Evolutionary conservation across 2,329 filamentous ascomycete genomes (phyloP).

Genomic region (Talaromyces sp.): DNA sequence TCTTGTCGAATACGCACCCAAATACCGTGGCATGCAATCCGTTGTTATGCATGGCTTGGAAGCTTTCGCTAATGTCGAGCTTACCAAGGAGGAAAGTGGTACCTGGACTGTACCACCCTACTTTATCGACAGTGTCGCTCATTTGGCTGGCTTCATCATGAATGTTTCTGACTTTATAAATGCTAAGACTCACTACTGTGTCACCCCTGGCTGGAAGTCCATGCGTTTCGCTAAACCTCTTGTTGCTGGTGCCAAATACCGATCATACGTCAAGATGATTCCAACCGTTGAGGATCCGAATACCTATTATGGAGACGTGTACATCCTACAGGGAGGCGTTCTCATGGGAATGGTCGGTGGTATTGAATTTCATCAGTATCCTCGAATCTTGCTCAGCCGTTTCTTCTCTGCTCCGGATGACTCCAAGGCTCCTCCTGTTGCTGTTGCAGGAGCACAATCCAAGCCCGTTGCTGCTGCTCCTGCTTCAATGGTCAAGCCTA

Average conservation of each 20-base stretch:
- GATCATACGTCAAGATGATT: conserved; percentile 36
- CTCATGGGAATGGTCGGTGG: conserved; percentile 13
- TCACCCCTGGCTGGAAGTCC: conserved; percentile 35
- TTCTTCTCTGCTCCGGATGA: conserved; percentile 40
- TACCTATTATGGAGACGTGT: conserved; percentile 27
- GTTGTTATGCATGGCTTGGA: conserved; percentile 19
- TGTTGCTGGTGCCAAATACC: conserved; percentile 22
- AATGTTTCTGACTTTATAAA: conserved; percentile 33
- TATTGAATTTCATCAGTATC: conserved; percentile 19
- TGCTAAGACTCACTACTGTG: conserved; percentile 29
- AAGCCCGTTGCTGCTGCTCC: not conserved
- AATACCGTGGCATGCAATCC: conserved; percentile 22
- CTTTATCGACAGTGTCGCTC: conserved; percentile 34
- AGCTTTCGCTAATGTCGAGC: conserved; percentile 29
- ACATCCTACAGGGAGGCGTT: conserved; percentile 27
- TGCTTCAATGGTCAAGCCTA: not conserved
- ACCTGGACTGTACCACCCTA: conserved; percentile 28
- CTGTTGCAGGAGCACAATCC: not conserved
- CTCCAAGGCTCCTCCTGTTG: not conserved
- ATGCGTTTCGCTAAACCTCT: conserved; percentile 27
- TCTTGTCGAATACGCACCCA: conserved; percentile 22
- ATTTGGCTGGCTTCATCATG: conserved; percentile 38
- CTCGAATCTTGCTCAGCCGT: conserved; percentile 20
- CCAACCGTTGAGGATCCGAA: conserved; percentile 25
- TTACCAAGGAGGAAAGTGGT: conserved; percentile 19